Base-by-base conservation (phyloP, 495 filamentous ascomycete genomes). In the Lentithecium fluviatile region DNA sequence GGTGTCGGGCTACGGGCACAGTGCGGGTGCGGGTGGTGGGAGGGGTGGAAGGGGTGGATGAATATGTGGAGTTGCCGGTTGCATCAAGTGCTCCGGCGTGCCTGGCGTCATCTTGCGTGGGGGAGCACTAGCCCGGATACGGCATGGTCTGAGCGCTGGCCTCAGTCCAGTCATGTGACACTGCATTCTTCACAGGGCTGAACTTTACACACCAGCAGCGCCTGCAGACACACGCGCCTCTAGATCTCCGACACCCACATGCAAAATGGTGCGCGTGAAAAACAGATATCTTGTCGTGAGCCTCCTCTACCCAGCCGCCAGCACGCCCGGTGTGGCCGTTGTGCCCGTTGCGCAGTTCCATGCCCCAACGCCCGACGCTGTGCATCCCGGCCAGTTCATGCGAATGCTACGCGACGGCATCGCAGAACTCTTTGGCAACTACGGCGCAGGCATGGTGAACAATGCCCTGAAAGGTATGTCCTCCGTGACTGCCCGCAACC, bases 211-310 rank as follows among this genome's bases (percentile, higher is more conserved):
- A 26, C 21, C 45, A 11, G 19, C 46, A 19, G 8, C 6, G 36
- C 52, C 42, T 2, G 8, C 37, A 17, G 4, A 54, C 40, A 23
- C 5, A 52, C 26, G 15, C 26, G 2, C 15, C 6, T 42, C 15
- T 54, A 24, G 24, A 6, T 7, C 38, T 17, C 42, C 24, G 23
- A 20, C 11, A 17, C 25, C 46, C 48, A 45, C 25, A 1, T 23
- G 26, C 37, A 60, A 36, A n/a, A 98, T 98, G 94, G 94, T 97
- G 60, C 90, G 94, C 69, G 77, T 96, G 64, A 98, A 98, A 77
- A 83, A 94, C 73, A 88, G 94, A 58, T 98, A 98, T 71, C 85
- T 98, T 38, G 83, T 97, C 29, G 81, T 97, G 52, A 86, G 91
- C 72, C 91, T 97, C 68, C 82, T 97, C 57, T 97, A 97, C 73